Percentiles rank a stretch among this genome's conserved stretches.
phyloP scores from a whole-genome alignment of 164 flowering plant genomes.

The Brasenia schreberi region DNA sequence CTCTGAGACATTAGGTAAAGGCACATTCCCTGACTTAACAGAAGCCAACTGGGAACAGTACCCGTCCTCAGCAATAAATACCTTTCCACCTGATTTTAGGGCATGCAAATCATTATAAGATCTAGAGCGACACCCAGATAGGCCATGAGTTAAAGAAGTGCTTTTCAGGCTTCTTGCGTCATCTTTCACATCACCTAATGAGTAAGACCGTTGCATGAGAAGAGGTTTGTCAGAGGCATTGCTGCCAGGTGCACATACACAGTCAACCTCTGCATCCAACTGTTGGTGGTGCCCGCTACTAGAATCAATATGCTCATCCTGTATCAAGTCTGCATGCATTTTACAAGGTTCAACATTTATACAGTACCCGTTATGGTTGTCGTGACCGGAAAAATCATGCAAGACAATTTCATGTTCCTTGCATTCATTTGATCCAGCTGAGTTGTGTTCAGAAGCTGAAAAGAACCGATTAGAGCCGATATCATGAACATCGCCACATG shows the following conservation, averaged over 20 bases:
- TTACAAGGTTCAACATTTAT: background rate
- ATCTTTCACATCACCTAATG: background rate
- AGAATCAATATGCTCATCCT: background rate
- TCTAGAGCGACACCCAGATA: slow-evolving; percentile 18
- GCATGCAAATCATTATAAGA: slow-evolving; percentile 42
- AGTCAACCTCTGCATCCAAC: no score
- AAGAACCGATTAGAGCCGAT: slow-evolving; percentile 1
- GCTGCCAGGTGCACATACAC: background rate
- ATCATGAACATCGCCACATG: slow-evolving; percentile 26
- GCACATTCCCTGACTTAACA: background rate
- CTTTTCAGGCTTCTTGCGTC: background rate
- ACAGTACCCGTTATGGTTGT: background rate
- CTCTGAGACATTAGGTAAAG: background rate
- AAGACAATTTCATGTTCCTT: slow-evolving; percentile 16
- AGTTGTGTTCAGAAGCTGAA: slow-evolving; percentile 10
- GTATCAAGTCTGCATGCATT: background rate
- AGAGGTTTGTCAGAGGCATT: background rate
- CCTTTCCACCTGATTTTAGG: slow-evolving; percentile 17
- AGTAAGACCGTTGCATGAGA: background rate
- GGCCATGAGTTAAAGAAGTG: slow-evolving; percentile 9
- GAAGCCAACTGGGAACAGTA: background rate
- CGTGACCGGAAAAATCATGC: background rate
- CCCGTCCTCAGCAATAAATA: slow-evolving; percentile 13
- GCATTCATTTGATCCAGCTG: slow-evolving; percentile 8
- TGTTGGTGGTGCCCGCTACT: no score